These are phyloP conservation scores for Acarospora socialis DNA, from an alignment of 2,329 filamentous ascomycete genomes.

Conservation along the genomic window DNA sequence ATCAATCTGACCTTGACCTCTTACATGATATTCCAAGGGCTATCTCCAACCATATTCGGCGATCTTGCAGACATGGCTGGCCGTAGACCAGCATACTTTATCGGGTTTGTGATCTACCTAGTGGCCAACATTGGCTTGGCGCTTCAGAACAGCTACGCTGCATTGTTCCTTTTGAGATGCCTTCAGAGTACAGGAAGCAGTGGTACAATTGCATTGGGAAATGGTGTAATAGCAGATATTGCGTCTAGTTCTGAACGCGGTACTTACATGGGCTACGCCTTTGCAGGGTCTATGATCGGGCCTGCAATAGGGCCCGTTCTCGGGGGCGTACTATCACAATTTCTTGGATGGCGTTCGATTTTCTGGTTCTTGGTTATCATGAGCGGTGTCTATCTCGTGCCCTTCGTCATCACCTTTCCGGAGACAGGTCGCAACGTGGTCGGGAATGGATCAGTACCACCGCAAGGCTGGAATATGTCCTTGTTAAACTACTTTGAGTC, in stretches of 20 bases:
- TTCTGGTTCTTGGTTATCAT: slow-evolving; percentile 55
- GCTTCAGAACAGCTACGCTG: slow-evolving; percentile 42
- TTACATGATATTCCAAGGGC: slow-evolving; percentile 45
- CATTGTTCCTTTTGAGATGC: slow-evolving; percentile 46
- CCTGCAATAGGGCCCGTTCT: slow-evolving; percentile 44
- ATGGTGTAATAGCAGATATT: slow-evolving; percentile 59
- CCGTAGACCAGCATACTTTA: slow-evolving; percentile 46
- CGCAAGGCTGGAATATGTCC: slow-evolving; percentile 12
- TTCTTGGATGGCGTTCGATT: slow-evolving; percentile 51
- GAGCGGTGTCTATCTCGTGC: slow-evolving; percentile 34
- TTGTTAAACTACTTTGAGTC: slow-evolving; percentile 15
- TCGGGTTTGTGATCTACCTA: slow-evolving; percentile 44
- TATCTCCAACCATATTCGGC: slow-evolving; percentile 47
- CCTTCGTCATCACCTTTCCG: slow-evolving; percentile 43
- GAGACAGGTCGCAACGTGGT: slow-evolving; percentile 30
- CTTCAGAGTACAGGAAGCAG: slow-evolving; percentile 46
- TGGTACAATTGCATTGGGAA: slow-evolving; percentile 56
- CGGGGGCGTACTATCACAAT: slow-evolving; percentile 49
- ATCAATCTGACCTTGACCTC: slow-evolving; percentile 35
- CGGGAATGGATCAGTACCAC: slow-evolving; percentile 21
- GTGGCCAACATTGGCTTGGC: slow-evolving; percentile 46
- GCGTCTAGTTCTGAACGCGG: slow-evolving; percentile 55
- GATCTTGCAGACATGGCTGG: slow-evolving; percentile 48
- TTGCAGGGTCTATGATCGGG: slow-evolving; percentile 39
- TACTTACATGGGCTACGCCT: slow-evolving; percentile 56